Evolutionary conservation across 495 filamentous ascomycete species (phyloP).

Genomic region (Penicillium goetzii): DNA sequence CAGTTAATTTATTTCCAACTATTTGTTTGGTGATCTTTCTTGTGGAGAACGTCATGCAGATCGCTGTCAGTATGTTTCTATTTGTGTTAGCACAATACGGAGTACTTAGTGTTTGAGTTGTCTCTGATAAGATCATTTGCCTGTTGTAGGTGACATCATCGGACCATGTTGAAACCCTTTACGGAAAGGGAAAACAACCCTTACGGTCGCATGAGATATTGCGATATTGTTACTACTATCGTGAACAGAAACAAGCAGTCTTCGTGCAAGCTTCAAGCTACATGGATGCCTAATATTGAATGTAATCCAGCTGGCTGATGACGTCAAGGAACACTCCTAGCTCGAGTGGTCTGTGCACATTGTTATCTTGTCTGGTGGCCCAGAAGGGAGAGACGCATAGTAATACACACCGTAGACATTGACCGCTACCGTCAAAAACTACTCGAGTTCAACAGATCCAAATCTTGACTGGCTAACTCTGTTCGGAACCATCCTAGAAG

Average conservation of each 20-base stretch:
- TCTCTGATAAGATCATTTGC: not conserved
- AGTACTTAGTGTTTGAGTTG: too few relatives aligned
- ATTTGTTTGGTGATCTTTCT: not conserved
- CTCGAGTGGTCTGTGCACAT: not conserved
- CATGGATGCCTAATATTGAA: not conserved
- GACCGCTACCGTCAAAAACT: too few relatives aligned
- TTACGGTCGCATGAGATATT: not conserved
- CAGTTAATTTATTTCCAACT: not conserved
- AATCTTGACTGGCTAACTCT: too few relatives aligned
- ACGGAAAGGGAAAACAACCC: not conserved
- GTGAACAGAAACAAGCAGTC: not conserved
- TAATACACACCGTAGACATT: too few relatives aligned
- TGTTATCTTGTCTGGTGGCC: not conserved
- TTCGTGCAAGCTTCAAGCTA: not conserved
- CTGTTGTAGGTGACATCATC: slow-evolving; percentile 5
- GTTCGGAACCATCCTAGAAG: too few relatives aligned
- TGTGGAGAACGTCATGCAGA: not conserved
- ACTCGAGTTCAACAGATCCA: too few relatives aligned
- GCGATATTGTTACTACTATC: not conserved
- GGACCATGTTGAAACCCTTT: not conserved
- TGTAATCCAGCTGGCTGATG: not conserved
- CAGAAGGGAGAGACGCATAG: too few relatives aligned
- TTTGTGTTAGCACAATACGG: not conserved
- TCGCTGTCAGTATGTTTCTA: not conserved
- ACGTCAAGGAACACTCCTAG: not conserved